Evolutionary conservation across 192 early-diverging fungal species (phyloP), one percentile per base, ranked within the genome.

Genomic region (Backusella circina): DNA sequence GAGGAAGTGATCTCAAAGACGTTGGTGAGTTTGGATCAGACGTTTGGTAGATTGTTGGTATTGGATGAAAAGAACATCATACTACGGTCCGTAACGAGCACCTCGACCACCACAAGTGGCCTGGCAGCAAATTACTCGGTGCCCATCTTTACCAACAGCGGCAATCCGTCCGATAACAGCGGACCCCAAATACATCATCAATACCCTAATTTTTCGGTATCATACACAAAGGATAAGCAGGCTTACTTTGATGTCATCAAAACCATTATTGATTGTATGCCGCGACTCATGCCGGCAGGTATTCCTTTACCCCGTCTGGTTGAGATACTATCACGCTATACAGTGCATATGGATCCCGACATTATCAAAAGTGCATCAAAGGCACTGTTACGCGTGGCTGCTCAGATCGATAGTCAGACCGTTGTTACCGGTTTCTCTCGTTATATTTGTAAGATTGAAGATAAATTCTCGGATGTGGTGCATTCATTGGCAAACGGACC

Each of bases 341-440:
- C 92, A 0, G 83, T 95, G 3, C 96, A 97, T 82, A 86, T 90
- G n/a, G 96, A 99, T 81, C 90, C 93, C 37, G 86, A 90, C 30
- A 84, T 99, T 3, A 90, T 92, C 5, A 85, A 84, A 0, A 88
- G 90, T 3, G 84, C 94, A 5, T 77, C 88, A 12, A 79, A 85
- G 26, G 92, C 93, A 0, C 74, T 96, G 30, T 65, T 87, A 23
- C 84, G 95, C 9, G 89, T 96, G 16, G 88, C 93, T 2, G 65
- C 79, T 28, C 85, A 89, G n/a, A 84, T 86, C 68, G 84, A 86
- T 65, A 83, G 88, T 0, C 85, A 87, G 36, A 84, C 77, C 8
- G 85, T 84, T 0, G 85, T 89, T 1, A 85, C 79, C 23, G 85
- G 83, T 38, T 88, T 86, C 39, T 84, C 88, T 4, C 74, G 75